Base-by-base conservation (phyloP, 1,139 yeast genomes). In the Keqinozyma sinolaborantium region DNA sequence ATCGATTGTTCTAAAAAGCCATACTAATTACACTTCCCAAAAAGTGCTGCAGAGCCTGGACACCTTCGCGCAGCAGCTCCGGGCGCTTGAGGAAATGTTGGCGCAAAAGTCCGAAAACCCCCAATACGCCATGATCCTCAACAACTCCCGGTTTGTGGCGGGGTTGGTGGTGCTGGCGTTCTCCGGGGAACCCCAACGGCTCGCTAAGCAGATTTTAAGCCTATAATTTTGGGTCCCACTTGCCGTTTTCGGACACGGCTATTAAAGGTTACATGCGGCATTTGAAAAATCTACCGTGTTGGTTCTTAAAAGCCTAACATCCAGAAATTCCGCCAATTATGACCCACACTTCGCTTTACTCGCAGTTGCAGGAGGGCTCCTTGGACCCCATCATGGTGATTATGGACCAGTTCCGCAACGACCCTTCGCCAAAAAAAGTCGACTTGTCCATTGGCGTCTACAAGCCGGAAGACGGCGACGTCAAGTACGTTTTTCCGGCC, bases 371-470 rank as follows among this genome's bases (percentile, higher is more conserved):
- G 12, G 44, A 48, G 19, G 57, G 50, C 30, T 53, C 46, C 7
- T 47, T 56, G n/a, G 73, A 68, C 43, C 72, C 73, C 24, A 64
- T 68, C 29, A 51, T 64, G 31, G 44, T 48, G 31, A 54, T 62
- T 29, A 53, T 61, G 56, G 41, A 40, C 21, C 48, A 47, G 21
- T 59, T 46, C 40, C 45, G 43, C 7, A 33, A 42, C 9, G 74
- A 68, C 45, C 32, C 51, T 14, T 28, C 42, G 30, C 56, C 64
- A 3, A 30, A 45, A 12, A 67, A 68, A 45, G 51, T 66, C 19
- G 73, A 68, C 38, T 62, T 65, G 14, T 55, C 67, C 16, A 64
- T 67, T 21, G 74, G 74, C 2, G 72, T 68, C 16, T 68, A 67
- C 49, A 66, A 64, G 39, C 56, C 62, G 24, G 67, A 58, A 34